phyloP scores from a whole-genome alignment of 176 grass and related monocot genomes.

The Lolium perenne region DNA sequence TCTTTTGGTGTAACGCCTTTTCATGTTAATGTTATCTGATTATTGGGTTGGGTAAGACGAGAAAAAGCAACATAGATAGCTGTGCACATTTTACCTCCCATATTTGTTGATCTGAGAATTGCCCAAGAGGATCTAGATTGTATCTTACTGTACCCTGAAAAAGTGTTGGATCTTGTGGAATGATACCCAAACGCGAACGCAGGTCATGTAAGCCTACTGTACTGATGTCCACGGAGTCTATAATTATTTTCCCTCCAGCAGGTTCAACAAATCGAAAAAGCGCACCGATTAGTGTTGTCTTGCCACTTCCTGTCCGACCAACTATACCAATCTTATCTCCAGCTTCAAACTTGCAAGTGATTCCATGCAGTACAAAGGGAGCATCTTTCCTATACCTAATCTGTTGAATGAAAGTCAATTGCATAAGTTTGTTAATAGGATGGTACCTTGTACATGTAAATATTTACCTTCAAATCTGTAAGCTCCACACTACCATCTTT shows the following conservation, averaged over 20 bases:
- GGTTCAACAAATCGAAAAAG: slow-evolving; percentile 93
- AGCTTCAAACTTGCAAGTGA: slow-evolving; percentile 81
- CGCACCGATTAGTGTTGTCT: slow-evolving; percentile 87
- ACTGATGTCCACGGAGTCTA: slow-evolving; percentile 75
- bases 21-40: slow-evolving; percentile 10
- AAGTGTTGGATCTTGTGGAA: slow-evolving; percentile 98
- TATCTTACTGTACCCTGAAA: slow-evolving; percentile 91
- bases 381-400: slow-evolving; percentile 78
- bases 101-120: slow-evolving; percentile 81
- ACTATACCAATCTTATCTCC: slow-evolving; percentile 92
- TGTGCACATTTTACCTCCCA: slow-evolving; percentile 66
- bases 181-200: slow-evolving; percentile 86
- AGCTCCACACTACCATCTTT: slow-evolving; percentile 68
- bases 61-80: neutral
- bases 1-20: slow-evolving; percentile 15
- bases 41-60: neutral
- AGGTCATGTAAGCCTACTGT: slow-evolving; percentile 87
- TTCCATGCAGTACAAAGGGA: slow-evolving; percentile 79
- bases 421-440: neutral
- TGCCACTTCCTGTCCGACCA: slow-evolving; percentile 92
- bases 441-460: slow-evolving; percentile 13
- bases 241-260: slow-evolving; percentile 74
- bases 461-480: slow-evolving; percentile 72
- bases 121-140: slow-evolving; percentile 79
- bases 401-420: slow-evolving; percentile 54